A percentile compares a stretch with the other conserved stretches of the same genome.
Conservation (phyloP, 2,329 filamentous ascomycete species). For the Aspergillus bombycis region DNA sequence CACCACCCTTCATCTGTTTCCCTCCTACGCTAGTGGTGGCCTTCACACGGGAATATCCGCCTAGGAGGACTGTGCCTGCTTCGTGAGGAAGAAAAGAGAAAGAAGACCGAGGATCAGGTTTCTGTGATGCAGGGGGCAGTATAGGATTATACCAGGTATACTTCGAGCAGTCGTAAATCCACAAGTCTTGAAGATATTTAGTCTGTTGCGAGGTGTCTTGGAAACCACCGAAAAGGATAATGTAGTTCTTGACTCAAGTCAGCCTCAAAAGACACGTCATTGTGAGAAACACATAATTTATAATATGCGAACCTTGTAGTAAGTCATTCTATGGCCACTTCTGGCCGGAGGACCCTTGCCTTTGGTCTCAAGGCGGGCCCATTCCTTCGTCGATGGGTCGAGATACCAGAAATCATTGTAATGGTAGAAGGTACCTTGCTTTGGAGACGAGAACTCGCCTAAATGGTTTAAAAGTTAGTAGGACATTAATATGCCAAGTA, state of each 20-base stretch:
- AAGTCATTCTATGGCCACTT: constrained; percentile 93
- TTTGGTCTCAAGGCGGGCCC: constrained; percentile 82
- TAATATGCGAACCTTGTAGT: constrained; percentile 66
- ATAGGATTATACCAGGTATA: constrained; percentile 81
- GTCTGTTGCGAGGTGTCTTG: constrained; percentile 96
- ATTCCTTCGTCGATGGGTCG: constrained; percentile 82
- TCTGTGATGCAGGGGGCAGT: constrained; percentile 76
- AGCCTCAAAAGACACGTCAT: neutral
- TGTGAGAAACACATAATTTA: neutral
- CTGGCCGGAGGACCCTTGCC: constrained; percentile 76
- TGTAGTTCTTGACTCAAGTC: constrained; percentile 66
- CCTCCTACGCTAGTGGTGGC: constrained; percentile 56
- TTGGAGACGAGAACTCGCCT: constrained; percentile 91
- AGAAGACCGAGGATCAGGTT: constrained; percentile 87
- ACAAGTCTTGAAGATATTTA: constrained; percentile 89
- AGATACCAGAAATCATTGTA: constrained; percentile 98
- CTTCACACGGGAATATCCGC: constrained; percentile 92
- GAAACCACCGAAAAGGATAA: constrained; percentile 93
- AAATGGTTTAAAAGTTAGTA: neutral
- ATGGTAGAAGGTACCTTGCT: constrained; percentile 98
- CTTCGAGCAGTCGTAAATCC: constrained; percentile 90
- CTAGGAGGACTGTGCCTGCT: constrained; percentile 83
- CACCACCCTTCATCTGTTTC: constrained; percentile 66
- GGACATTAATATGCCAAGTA: neutral
- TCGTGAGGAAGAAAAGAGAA: constrained; percentile 93